Evolutionary conservation across 345 rosid species (phyloP).

Genomic region (Toxicodendron radicans): DNA sequence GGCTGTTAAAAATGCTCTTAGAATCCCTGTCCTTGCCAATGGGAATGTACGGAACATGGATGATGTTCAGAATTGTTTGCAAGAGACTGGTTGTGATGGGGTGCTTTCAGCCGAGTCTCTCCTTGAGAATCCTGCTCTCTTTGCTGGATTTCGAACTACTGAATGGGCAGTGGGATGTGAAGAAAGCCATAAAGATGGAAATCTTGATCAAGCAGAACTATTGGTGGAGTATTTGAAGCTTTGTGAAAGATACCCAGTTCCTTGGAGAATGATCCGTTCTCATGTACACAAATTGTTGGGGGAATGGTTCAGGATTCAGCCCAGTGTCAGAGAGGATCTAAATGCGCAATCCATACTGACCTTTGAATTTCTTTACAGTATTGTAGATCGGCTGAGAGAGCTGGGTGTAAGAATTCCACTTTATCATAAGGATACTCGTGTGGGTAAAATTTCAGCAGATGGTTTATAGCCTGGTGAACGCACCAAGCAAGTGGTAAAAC

Average conservation of each 20-base stretch:
- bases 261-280: constrained; percentile 91
- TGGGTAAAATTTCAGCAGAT: constrained; percentile 16
- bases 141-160: constrained; percentile 74
- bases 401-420: constrained; percentile 73
- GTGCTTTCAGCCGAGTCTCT: constrained; percentile 96
- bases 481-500: too few relatives aligned
- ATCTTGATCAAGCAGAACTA: constrained; percentile 74
- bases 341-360: constrained; percentile 69
- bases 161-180: constrained; percentile 55
- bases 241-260: constrained; percentile 86
- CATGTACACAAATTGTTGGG: constrained; percentile 91
- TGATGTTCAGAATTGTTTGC: constrained; percentile 63
- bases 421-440: constrained; percentile 41
- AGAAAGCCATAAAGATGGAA: constrained; percentile 47
- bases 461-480: constrained; percentile 17
- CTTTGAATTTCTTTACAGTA: constrained; percentile 69
- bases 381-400: constrained; percentile 66
- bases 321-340: constrained; percentile 71
- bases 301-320: constrained; percentile 82
- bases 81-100: constrained; percentile 81
- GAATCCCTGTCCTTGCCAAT: constrained; percentile 91
- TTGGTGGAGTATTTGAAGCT: constrained; percentile 74
- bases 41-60: constrained; percentile 85
- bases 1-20: constrained; percentile 70
- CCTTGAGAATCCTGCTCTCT: constrained; percentile 90